phyloP scores from a whole-genome alignment of 176 grass and related monocot species.

The Echinochloa phyllopogon region DNA sequence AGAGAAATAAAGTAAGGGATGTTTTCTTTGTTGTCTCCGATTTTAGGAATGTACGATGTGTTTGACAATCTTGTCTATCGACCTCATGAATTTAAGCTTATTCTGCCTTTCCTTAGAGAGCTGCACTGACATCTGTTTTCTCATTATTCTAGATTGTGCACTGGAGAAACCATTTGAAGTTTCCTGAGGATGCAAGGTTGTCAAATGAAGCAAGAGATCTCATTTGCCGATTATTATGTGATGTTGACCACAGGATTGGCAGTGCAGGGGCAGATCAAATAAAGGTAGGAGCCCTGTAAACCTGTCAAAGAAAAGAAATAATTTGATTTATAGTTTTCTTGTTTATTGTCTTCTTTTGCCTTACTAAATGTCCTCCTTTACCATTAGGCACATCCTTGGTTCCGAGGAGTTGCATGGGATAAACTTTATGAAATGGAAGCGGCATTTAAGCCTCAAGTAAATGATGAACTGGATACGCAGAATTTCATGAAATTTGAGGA shows the following conservation, averaged over 20 bases:
- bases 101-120: slow-evolving; percentile 7
- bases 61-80: neutral
- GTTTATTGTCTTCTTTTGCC: slow-evolving; percentile 1
- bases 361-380: slow-evolving; percentile 45
- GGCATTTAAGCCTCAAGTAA: slow-evolving; percentile 95
- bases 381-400: slow-evolving; percentile 91
- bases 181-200: slow-evolving; percentile 91
- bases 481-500: slow-evolving; percentile 99
- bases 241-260: slow-evolving; percentile 92
- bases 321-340: neutral
- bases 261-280: slow-evolving; percentile 87
- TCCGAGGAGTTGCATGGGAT: slow-evolving; percentile 86
- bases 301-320: slow-evolving; percentile 27
- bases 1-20: neutral
- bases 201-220: slow-evolving; percentile 90
- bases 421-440: slow-evolving; percentile 98
- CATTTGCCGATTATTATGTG: slow-evolving; percentile 93
- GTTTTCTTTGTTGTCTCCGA: neutral
- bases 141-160: slow-evolving; percentile 80
- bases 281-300: slow-evolving; percentile 62
- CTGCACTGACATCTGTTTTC: slow-evolving; percentile 27
- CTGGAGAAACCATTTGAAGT: slow-evolving; percentile 98
- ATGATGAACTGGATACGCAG: slow-evolving; percentile 92
- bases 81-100: neutral
- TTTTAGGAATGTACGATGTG: neutral